These are phyloP conservation scores for Trametes punicea DNA, from an alignment of 768 basidiomycete species.

Conservation along the genomic window DNA sequence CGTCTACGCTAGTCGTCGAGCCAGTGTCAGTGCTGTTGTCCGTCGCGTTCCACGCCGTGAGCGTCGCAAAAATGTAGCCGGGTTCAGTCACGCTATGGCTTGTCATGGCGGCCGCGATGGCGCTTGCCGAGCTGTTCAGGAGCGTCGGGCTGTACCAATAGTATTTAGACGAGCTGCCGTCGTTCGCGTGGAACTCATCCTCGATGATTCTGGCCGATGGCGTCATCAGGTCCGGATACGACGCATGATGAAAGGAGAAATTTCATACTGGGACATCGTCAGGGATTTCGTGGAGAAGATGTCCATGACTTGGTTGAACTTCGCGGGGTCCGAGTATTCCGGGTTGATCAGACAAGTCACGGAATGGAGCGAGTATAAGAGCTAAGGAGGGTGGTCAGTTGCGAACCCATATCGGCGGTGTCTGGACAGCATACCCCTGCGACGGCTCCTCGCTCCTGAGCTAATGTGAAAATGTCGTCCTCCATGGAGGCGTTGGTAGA, in stretches of 20 bases:
- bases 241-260: not conserved
- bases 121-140: constrained; percentile 50
- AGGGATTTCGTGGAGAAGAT: constrained; percentile 71
- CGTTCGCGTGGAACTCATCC: constrained; percentile 50
- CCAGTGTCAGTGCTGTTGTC: constrained; percentile 27
- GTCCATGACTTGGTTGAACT: constrained; percentile 72
- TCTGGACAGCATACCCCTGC: constrained; percentile 59
- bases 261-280: constrained; percentile 4
- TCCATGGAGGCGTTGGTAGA: constrained; percentile 57
- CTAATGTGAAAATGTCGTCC: constrained; percentile 80
- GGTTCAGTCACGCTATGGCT: constrained; percentile 42
- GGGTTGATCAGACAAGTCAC: constrained; percentile 72
- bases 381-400: constrained; percentile 34
- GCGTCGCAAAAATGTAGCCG: constrained; percentile 68
- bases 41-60: constrained; percentile 64
- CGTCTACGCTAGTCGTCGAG: constrained; percentile 24
- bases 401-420: not conserved
- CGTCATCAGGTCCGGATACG: not conserved
- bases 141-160: constrained; percentile 56
- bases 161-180: constrained; percentile 45
- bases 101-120: constrained; percentile 44
- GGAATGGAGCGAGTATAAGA: constrained; percentile 75
- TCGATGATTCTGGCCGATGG: constrained; percentile 43
- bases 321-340: constrained; percentile 58
- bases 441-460: constrained; percentile 72